Base-by-base conservation (phyloP, 352 stramenopile species). In the Phytophthora vignae region DNA sequence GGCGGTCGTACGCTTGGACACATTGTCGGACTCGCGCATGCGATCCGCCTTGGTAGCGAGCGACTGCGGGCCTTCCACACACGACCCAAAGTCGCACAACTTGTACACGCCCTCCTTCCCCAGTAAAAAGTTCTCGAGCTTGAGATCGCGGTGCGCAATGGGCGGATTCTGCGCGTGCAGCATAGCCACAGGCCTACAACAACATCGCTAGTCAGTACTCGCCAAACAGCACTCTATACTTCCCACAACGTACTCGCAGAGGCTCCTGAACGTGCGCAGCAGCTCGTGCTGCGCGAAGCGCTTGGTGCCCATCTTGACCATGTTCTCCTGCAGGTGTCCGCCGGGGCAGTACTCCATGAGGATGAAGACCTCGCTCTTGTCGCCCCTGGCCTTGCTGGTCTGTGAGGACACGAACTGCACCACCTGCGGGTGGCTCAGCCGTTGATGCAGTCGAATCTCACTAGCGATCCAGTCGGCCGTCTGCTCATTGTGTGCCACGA, bases 101-200 rank as follows among this genome's bases (percentile, higher is more conserved):
- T 98, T 98, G 87, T 98, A 98, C 2, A 96, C 71, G n/a, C 80
- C 74, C 50, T 97, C 92, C 48, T 87, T 90, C 3, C 80, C 87
- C 22, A 98, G 77, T 8, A 99, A 76, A 61, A 99, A 98, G 79
- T 99, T 99, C 72, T 99, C 97, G 25, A 98, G 88, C 81, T 99
- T 99, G 21, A 99, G 79, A 81, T 99, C 97, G 31, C 97, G 90
- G 73, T 99, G 97, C 2, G 97, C 92, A 59, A 99, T 95, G 1
- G 97, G 88, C 29, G 96, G 95, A 31, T 95, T 79, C 46, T 97
- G 84, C 36, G 75, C 64, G 64, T 95, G 86, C 19, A 95, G 65
- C 63, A 90, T 57, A 14, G 73, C 75, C 36, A 94, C 83, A 11
- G 87, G 85, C 6, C 87, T 94, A 25, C 22, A 25, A 25, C 22